Evolutionary conservation across 83 land plant species (phyloP), one percentile per base, ranked within the genome.

Genomic region (Diphasiastrum complanatum): DNA sequence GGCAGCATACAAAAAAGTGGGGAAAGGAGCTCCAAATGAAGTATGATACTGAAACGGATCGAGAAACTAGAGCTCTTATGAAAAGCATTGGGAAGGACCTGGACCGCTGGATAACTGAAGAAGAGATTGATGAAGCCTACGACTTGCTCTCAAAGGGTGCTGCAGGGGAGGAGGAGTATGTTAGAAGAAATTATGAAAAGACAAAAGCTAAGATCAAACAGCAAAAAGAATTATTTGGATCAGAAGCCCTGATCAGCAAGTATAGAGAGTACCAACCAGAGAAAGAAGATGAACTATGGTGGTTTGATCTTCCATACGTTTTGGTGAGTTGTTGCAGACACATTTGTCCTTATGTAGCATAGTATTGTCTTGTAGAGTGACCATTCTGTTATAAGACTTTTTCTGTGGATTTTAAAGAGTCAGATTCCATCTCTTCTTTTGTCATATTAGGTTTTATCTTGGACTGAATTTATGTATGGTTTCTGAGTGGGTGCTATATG

Each of bases 1-100:
- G 87, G 93, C 72, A 83, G 61, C 78, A 83, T 75, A 85, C 90
- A 8, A 89, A 89, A 80, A 86, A 79, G 74, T 85, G 90, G 90
- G 64, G 82, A n/a, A 74, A 73, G 51, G 87, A 74, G 16, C 82
- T 89, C 36, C 72, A 83, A 45, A 76, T 76, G 33, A 78, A 71
- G 35, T 89, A 85, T 37, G 78, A 79, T 72, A 64, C 75, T 14
- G 90, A 83, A 61, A 74, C 52, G 28, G 90, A 89, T 64, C 83
- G 90, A 34, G 79, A 81, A 64, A 53, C 74, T 2, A 85, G 84
- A 61, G 68, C 75, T 28, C 28, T 73, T 22, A 81, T 89, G 83
- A 81, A 61, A 61, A 83, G 81, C 49, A 70, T 89, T 30, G 96
- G 96, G 1, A 81, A 81, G 58, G 87, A 81, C 60, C 69, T 89